Base-by-base conservation (phyloP, 306 rosid species). In the Sechiopsis laciniata region DNA sequence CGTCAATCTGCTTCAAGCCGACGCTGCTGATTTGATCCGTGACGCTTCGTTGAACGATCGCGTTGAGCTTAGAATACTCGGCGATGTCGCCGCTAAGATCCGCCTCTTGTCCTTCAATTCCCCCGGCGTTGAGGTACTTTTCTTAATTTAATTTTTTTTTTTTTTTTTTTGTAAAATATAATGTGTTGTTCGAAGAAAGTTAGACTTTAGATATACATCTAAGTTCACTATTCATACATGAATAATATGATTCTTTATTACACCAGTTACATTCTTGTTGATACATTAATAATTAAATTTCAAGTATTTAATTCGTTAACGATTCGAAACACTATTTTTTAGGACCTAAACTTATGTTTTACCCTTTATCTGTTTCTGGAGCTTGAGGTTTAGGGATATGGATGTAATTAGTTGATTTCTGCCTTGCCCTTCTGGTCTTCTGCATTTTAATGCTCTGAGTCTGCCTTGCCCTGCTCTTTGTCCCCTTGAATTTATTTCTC, bases 1-100 rank as follows among this genome's bases (percentile, higher is more conserved):
- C 3, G 91, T 89, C 55, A 95, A 88, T 57, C 76, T 91, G 55
- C 80, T 91, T 4, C 99, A 95, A 71, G 90, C 99, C 8, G 92
- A 95, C 78, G 99, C 99, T 2, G 84, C 91, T 10, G 89, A 87
- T 78, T 85, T 95, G 78, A 79, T 95, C 62, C 80, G 91, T 1
- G 96, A 95, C 40, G 97, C 97, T 29, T 88, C 96, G 0, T 83
- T 95, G 52, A 89, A 89, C 58, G 97, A 95, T 80, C 87, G 99
- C 8, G 95, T 95, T 3, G 99, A 95, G 72, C 96, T 91, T 8
- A 20, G 96, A 48, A 86, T 95, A 7, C 13, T 88, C 40, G 97
- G 97, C 16, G 99, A 95, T 8, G 92, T 95, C 37, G 90, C 90
- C 6, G 99, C 99, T 51, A 95, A 91, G 96, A 95, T 95, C 93